phyloP scores from a whole-genome alignment of 441 rosid species.

The Hura crepitans region DNA sequence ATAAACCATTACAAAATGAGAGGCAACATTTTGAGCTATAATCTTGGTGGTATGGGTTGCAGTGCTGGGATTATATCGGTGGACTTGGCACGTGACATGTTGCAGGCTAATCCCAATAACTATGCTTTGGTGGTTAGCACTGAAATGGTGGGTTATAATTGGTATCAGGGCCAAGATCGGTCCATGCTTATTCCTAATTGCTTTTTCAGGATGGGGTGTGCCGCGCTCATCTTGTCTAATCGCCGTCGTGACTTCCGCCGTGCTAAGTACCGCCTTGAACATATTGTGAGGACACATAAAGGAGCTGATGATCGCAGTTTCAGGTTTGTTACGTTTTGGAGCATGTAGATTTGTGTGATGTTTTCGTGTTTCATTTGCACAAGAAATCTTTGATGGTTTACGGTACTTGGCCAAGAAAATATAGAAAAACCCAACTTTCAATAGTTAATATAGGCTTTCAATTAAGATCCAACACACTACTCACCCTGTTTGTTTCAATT shows the following conservation, averaged over 20 bases:
- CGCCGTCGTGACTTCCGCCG: slow-evolving; percentile 60
- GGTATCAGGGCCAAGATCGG: slow-evolving; percentile 68
- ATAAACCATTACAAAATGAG: slow-evolving; percentile 92
- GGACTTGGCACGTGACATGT: slow-evolving; percentile 84
- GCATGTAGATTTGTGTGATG: background rate
- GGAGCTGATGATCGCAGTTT: slow-evolving; percentile 91
- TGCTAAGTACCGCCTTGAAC: slow-evolving; percentile 84
- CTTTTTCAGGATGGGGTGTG: slow-evolving; percentile 80
- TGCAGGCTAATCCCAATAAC: slow-evolving; percentile 68
- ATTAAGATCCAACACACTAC: too few relatives aligned
- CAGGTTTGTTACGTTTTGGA: slow-evolving; percentile 42
- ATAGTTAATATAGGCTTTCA: too few relatives aligned
- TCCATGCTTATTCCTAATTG: slow-evolving; percentile 90
- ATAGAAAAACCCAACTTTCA: too few relatives aligned
- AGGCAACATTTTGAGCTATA: slow-evolving; percentile 81
- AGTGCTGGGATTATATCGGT: slow-evolving; percentile 77
- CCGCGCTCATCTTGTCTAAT: slow-evolving; percentile 75
- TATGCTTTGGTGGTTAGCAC: slow-evolving; percentile 81
- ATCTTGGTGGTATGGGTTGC: slow-evolving; percentile 94
- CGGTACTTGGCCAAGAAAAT: too few relatives aligned
- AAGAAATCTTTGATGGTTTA: background rate
- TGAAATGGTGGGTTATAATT: slow-evolving; percentile 89
- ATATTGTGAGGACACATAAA: slow-evolving; percentile 79
- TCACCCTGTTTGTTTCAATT: too few relatives aligned
- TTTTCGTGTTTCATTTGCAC: background rate